These are phyloP conservation scores for Didymella glomerata DNA, from an alignment of 2,329 filamentous ascomycete genomes.

Conservation along the genomic window DNA sequence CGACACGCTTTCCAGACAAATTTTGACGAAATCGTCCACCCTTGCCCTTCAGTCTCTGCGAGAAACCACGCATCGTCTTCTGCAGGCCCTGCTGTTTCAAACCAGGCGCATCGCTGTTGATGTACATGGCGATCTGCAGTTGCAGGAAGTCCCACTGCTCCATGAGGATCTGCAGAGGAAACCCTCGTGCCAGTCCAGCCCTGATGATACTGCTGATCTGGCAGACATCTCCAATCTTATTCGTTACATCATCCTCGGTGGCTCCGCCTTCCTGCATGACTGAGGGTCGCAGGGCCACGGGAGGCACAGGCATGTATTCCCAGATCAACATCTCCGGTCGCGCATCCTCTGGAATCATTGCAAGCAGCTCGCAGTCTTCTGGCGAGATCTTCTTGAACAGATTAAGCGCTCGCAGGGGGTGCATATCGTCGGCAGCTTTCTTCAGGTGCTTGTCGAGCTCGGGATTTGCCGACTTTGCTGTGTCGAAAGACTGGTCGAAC, in stretches of 20 bases:
- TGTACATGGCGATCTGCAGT: constrained; percentile 94
- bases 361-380: constrained; percentile 88
- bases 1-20: constrained; percentile 95
- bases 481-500: constrained; percentile 85
- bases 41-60: constrained; percentile 94
- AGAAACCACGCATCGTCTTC: constrained; percentile 91
- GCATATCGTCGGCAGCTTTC: constrained; percentile 93
- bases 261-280: constrained; percentile 92
- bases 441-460: constrained; percentile 91
- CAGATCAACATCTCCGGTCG: constrained; percentile 97
- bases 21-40: constrained; percentile 98
- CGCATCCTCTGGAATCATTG: constrained; percentile 84
- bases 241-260: constrained; percentile 95
- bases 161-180: constrained; percentile 88
- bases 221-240: constrained; percentile 95
- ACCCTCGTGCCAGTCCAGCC: constrained; percentile 81
- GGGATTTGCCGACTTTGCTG: constrained; percentile 77
- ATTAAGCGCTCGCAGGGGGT: constrained; percentile 86
- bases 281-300: constrained; percentile 91
- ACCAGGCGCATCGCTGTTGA: constrained; percentile 95
- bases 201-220: constrained; percentile 89
- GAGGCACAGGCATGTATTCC: constrained; percentile 94
- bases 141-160: constrained; percentile 99
- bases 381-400: constrained; percentile 88
- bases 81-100: constrained; percentile 87